Base-by-base conservation (phyloP, 805 yeast species). In the Kodamaea kakaduensis region DNA sequence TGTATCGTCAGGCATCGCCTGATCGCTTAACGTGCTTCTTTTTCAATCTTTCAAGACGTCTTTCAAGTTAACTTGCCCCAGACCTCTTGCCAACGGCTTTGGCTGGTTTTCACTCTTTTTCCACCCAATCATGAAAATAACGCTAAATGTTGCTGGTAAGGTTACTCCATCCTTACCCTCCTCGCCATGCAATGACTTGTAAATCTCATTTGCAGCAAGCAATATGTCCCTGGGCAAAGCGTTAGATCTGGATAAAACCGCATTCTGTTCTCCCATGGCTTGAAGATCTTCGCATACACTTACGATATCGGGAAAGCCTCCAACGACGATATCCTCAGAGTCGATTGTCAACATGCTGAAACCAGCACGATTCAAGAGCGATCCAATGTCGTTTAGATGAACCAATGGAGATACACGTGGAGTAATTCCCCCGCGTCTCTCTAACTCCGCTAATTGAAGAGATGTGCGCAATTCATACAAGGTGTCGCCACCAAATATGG, bases 111-210 rank as follows among this genome's bases (percentile, higher is more conserved):
- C 74, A 36, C 84, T 73, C 44, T 80, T 78, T 54, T 84, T 86
- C 95, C 95, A 86, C 3, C 95, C 95, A 52, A 86, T 83, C 87
- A 85, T 81, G 53, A 81, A 82, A 17, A 85, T 75, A 36, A 86
- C 75, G 41, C 86, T 64, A 59, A 75, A 86, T 0, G 95, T 85
- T 7, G 86, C 88, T 1, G 95, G 95, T n/a, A 85, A 54, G 0
- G 77, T 62, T 48, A 45, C 65, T 5, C 44, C 34, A 2, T 69
- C 75, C 10, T 62, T 44, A 40, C 75, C 84, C 5, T 54, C 54
- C 31, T 79, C 81, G 2, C 87, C 88, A 53, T 86, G 90, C 54
- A 86, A 62, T 5, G 75, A 64, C 43, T 68, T 69, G 55, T 86
- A 86, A 22, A 86, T 83, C 17, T 84, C 81, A 41, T 81, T 81